A percentile compares a stretch with the other conserved stretches of the same genome.
phyloP scores from a whole-genome alignment of 345 rosid species.

The Lumnitzera racemosa region DNA sequence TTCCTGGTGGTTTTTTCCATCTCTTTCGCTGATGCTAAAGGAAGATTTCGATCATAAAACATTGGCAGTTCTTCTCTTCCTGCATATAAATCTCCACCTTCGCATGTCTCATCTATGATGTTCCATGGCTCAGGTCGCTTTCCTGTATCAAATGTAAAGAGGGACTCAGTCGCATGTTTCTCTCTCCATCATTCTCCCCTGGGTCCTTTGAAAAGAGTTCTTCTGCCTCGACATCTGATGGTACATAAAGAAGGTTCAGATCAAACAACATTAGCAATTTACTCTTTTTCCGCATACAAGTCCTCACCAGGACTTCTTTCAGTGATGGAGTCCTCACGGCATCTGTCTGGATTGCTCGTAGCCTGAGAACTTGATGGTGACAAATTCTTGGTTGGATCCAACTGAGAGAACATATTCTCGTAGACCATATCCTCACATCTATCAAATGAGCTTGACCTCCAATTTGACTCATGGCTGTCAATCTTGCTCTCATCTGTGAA shows the following conservation, averaged over 20 bases:
- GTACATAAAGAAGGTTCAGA: constrained; percentile 42
- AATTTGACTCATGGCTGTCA: constrained; percentile 5
- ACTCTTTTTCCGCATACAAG: constrained; percentile 16
- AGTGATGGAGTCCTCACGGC: constrained; percentile 18
- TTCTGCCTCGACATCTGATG: constrained; percentile 26
- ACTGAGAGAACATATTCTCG: constrained; percentile 12
- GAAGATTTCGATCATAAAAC: no score
- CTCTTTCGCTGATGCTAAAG: no score
- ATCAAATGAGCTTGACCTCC: constrained; percentile 23
- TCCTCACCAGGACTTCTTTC: constrained; percentile 11
- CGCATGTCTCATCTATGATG: not conserved
- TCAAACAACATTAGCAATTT: constrained; percentile 33
- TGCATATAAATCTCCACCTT: no score
- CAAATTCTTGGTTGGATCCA: constrained; percentile 22
- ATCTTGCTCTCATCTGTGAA: no score
- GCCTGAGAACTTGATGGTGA: constrained; percentile 36
- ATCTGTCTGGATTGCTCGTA: constrained; percentile 24
- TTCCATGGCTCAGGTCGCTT: constrained; percentile 14
- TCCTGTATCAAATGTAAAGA: constrained; percentile 20
- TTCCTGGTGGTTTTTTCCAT: no score
- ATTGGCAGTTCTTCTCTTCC: no score
- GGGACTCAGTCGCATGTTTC: constrained; percentile 20
- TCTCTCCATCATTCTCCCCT: constrained; percentile 23
- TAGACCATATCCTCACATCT: not conserved
- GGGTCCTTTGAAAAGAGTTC: constrained; percentile 16